Evolutionary conservation across 2,329 filamentous ascomycete genomes (phyloP), one percentile per base, ranked within the genome.

Genomic region (Acrodontium crateriforme): DNA sequence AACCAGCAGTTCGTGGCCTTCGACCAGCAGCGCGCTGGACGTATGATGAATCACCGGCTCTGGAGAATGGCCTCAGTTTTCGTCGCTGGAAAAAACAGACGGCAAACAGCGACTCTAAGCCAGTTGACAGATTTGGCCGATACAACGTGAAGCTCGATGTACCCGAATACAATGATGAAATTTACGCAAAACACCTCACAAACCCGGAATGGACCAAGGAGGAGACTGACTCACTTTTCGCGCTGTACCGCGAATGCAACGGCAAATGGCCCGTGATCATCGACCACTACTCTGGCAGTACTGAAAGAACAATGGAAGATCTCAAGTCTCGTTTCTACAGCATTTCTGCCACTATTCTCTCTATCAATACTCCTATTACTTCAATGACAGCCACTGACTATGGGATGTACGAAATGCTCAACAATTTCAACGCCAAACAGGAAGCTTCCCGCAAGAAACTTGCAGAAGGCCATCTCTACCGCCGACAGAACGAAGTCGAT

Each of bases 241-340:
- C 71, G 3, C 52, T 87, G 18, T 80, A 73, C 9, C 67, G 67
- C 32, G 78, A 85, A 25, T 93, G 75, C 48, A 83, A 92, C 47
- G 66, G 93, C 35, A 76, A 89, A 41, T 98, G 89, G 84, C 69
- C 87, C 3, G 54, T 95, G 10, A 81, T 98, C 35, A 82, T 78
- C 64, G 89, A 98, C 53, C 79, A 87, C 32, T 98, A 94, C 58
- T 81, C 59, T 59, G 10, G n/a, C 20, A 12, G 20, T 8, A 10
- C n/a, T 5, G 2, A 44, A 44, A 72, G 89, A 22, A 75, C 72
- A 2, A 74, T 94, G 64, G 89, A 98, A 52, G 83, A 93, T 36
- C 62, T 98, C 35, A 98, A 98, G 54, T 69, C 76, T 10, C 71
- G 89, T 29, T 95, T 92, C 58, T 98, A 95, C 55, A 71, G 76